These are phyloP conservation scores for Aspergillus biplanus DNA, from an alignment of 495 filamentous ascomycete genomes.

Conservation along the genomic window DNA sequence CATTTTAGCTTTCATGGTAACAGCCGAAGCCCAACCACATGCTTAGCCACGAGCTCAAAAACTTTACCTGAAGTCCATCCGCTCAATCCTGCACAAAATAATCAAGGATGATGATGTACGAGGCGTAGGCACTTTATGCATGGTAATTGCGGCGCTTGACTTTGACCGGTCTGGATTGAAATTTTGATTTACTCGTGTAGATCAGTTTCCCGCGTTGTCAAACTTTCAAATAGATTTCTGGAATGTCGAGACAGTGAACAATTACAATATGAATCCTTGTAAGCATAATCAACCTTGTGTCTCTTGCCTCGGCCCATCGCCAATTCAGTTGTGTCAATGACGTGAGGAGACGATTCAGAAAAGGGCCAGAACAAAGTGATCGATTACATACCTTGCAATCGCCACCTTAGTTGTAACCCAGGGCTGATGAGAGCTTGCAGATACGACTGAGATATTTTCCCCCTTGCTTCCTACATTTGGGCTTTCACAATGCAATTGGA, in stretches of 20 bases:
- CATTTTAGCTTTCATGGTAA: neutral
- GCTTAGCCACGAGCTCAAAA: neutral
- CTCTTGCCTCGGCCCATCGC: neutral
- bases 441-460: too few relatives aligned
- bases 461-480: too few relatives aligned
- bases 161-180: neutral
- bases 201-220: too few relatives aligned
- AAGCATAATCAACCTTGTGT: neutral
- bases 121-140: neutral
- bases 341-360: neutral
- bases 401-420: too few relatives aligned
- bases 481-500: too few relatives aligned
- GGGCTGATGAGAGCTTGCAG: too few relatives aligned
- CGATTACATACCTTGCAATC: too few relatives aligned
- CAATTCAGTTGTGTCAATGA: neutral
- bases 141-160: neutral
- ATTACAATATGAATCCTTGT: too few relatives aligned
- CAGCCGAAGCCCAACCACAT: neutral
- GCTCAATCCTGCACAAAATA: neutral
- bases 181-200: neutral
- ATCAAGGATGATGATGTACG: neutral
- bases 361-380: too few relatives aligned
- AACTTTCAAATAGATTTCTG: too few relatives aligned
- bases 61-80: too few relatives aligned
- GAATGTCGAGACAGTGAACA: too few relatives aligned